Conservation (phyloP, 2,329 filamentous ascomycete genomes). For the Cercospora sp. region DNA sequence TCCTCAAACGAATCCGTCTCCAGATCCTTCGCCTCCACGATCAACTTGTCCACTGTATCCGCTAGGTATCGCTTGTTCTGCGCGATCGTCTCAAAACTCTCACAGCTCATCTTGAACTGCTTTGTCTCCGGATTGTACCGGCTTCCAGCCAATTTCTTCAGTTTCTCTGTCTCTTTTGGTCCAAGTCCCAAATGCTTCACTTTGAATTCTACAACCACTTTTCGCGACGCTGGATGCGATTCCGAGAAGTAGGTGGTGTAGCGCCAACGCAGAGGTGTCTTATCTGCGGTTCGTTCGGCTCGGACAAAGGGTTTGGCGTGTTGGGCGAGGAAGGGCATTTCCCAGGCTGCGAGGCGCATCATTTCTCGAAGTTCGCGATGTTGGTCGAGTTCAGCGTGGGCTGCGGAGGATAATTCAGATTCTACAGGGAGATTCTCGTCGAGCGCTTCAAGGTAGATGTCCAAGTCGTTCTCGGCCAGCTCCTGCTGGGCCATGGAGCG, state of each 20-base stretch:
- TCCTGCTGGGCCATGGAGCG: slow-evolving; percentile 13
- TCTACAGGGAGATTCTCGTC: slow-evolving; percentile 58
- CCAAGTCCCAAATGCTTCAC: slow-evolving; percentile 62
- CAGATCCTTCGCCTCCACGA: slow-evolving; percentile 72
- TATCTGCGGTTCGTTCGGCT: slow-evolving; percentile 58
- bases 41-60: slow-evolving; percentile 71
- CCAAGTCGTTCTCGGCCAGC: slow-evolving; percentile 16
- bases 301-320: slow-evolving; percentile 78
- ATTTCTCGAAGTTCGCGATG: slow-evolving; percentile 88
- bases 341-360: slow-evolving; percentile 84
- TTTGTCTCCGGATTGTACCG: slow-evolving; percentile 86
- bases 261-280: slow-evolving; percentile 76
- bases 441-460: slow-evolving; percentile 20
- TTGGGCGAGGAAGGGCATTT: slow-evolving; percentile 84
- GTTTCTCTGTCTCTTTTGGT: slow-evolving; percentile 67
- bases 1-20: slow-evolving; percentile 80
- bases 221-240: slow-evolving; percentile 83
- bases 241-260: slow-evolving; percentile 98
- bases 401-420: slow-evolving; percentile 78
- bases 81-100: slow-evolving; percentile 77
- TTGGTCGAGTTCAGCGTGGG: slow-evolving; percentile 83
- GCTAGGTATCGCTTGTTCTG: slow-evolving; percentile 97
- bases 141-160: slow-evolving; percentile 81
- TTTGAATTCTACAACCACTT: slow-evolving; percentile 90
- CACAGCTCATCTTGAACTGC: slow-evolving; percentile 84